These are phyloP conservation scores for Oxyria digyna DNA, from an alignment of 148 eudicot species.

Conservation along the genomic window DNA sequence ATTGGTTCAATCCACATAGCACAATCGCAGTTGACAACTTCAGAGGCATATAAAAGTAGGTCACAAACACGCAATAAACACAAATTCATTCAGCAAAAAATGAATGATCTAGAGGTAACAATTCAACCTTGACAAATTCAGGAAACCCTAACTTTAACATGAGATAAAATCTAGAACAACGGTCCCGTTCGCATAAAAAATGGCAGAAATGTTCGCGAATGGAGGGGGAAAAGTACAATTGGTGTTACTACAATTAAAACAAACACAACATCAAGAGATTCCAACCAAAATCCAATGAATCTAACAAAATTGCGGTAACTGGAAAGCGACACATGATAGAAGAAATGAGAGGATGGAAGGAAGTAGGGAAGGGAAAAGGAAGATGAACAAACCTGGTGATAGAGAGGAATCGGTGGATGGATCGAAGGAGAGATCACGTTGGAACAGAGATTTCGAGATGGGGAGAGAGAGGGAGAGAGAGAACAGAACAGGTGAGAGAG, in stretches of 20 bases:
- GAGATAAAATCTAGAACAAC: background rate
- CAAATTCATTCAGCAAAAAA: background rate
- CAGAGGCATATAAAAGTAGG: background rate
- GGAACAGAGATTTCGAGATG: conserved; percentile 9
- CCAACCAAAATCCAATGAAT: background rate
- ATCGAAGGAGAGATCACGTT: conserved; percentile 14
- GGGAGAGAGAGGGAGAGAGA: conserved; percentile 15
- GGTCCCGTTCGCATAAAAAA: background rate
- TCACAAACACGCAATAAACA: background rate
- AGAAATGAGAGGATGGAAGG: background rate
- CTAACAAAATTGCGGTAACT: background rate
- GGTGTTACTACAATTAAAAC: background rate
- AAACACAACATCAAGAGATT: background rate
- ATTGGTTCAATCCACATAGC: background rate
- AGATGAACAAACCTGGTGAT: conserved; percentile 18
- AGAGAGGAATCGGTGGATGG: conserved; percentile 6
- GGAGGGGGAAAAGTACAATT: background rate
- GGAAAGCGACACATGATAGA: background rate
- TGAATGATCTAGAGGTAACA: background rate
- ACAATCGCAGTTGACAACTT: background rate
- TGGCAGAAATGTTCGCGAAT: background rate
- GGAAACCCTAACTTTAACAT: background rate
- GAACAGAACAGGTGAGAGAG: conserved; percentile 12
- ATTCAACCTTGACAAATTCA: background rate
- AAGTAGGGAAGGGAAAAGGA: background rate